Evolutionary conservation across 1,284 basidiomycete genomes (phyloP), one percentile per base, ranked within the genome.

Genomic region (Ustilago vetiveriae): DNA sequence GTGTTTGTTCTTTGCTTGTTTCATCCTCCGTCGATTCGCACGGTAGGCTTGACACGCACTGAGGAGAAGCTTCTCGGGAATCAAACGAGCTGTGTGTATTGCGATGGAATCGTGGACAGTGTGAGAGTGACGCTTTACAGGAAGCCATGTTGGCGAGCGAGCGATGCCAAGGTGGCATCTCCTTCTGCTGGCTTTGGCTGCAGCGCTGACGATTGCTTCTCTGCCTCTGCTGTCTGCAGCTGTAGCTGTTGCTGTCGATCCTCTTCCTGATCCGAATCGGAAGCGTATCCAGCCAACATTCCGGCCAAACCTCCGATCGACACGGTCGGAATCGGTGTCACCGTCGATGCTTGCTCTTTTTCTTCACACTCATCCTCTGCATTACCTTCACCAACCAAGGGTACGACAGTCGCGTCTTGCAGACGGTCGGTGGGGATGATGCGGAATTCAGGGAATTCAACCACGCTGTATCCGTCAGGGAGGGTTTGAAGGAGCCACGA

Each of bases 401-500:
- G n/a, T 11, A 46, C 47, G 3, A 41, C 22, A 9, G 21, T 11
- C 4, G 5, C 9, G 3, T 11, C 38, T 9, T 21, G 8, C 6
- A 26, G 14, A 1, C 21, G 21, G 2, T 17, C 27, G 0, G 38
- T 3, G 19, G 40, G 5, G 1, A 57, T 24, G 16, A 66, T 9
- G 9, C 48, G 52, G 11, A 66, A 6, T 10, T 59, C 56, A 17
- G 56, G 51, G 23, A 48, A 59, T 32, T 66, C 63, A 9, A 66
- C 56, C 0, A 66, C 48, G 3, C 33, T 35, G 23, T 51, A 66
- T 13, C 52, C 52, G 7, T 50, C 51, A 2, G 63, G 63, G 1
- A 66, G 16, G 3, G 24, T 54, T 8, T 40, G 45, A 2, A 65
- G 43, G 5, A 65, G 29, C 11, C 21, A 38, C 13, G 8, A 7